A percentile compares a stretch with the other conserved stretches of the same genome.
Conservation (phyloP, 768 basidiomycete genomes). For the Mycena floridula region DNA sequence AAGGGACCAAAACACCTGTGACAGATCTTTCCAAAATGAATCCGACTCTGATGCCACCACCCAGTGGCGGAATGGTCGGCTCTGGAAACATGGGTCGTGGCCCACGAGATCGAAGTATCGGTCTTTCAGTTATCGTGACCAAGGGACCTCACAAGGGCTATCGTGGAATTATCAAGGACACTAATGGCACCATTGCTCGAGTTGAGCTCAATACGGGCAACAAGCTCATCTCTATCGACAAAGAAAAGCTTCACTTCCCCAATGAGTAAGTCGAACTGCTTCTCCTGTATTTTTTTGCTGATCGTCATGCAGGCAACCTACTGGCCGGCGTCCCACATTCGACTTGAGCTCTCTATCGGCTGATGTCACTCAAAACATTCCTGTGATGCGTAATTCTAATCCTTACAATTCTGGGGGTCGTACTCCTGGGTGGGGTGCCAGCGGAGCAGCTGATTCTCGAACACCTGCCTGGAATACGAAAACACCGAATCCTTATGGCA, state of each 20-base stretch:
- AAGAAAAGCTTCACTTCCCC: slow-evolving; percentile 67
- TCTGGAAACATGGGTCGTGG: slow-evolving; percentile 75
- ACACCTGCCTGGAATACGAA: slow-evolving; percentile 55
- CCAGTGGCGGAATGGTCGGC: slow-evolving; percentile 72
- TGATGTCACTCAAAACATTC: too few relatives aligned
- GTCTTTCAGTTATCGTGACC: slow-evolving; percentile 68
- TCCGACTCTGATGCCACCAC: slow-evolving; percentile 50
- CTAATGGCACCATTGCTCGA: slow-evolving; percentile 78
- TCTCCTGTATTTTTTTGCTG: too few relatives aligned
- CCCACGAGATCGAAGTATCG: slow-evolving; percentile 78
- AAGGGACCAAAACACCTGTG: slow-evolving; percentile 58
- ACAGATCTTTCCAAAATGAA: slow-evolving; percentile 91
- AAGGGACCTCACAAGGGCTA: slow-evolving; percentile 91
- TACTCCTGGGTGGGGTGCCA: slow-evolving; percentile 32
- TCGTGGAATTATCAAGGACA: slow-evolving; percentile 89
- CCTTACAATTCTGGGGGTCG: slow-evolving; percentile 26
- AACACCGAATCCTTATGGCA: slow-evolving; percentile 68
- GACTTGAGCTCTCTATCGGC: too few relatives aligned
- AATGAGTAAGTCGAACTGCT: slow-evolving; percentile 49
- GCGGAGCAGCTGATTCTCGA: slow-evolving; percentile 42
- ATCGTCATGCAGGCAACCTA: too few relatives aligned
- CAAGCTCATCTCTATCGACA: slow-evolving; percentile 83
- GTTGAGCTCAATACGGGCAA: slow-evolving; percentile 90
- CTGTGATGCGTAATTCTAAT: too few relatives aligned
- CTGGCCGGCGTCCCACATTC: too few relatives aligned